These are phyloP conservation scores for Digitaria exilis DNA, from an alignment of 202 grass and related monocot species.

Conservation along the genomic window DNA sequence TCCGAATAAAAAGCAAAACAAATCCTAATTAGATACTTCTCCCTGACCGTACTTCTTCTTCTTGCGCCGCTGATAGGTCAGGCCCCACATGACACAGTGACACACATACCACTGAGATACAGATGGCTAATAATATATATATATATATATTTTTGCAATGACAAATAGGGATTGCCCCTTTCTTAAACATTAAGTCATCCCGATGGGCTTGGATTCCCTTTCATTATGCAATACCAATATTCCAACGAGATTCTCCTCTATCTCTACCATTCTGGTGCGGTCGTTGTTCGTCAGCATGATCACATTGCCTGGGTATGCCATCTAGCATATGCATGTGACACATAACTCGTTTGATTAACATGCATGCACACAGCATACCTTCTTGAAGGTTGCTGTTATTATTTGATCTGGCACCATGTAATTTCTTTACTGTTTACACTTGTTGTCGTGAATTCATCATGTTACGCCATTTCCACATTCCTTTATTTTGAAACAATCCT, in stretches of 20 bases:
- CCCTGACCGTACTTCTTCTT: no score
- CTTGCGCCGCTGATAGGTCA: no score
- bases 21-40: no score
- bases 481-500: constrained; percentile 4
- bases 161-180: neutral
- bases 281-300: neutral
- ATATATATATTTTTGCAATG: neutral
- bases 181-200: neutral
- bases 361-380: neutral
- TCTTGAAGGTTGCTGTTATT: neutral
- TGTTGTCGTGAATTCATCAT: constrained; percentile 9
- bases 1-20: no score
- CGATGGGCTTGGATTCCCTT: neutral
- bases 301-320: neutral
- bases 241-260: neutral
- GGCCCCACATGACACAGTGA: no score
- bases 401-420: neutral
- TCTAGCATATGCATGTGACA: neutral
- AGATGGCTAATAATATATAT: neutral
- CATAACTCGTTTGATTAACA: neutral
- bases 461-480: neutral
- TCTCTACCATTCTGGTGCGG: neutral
- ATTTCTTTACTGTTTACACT: neutral
- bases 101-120: neutral
- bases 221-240: neutral